These are phyloP conservation scores for Globisporangium nunn DNA, from an alignment of 352 stramenopile species.

Conservation along the genomic window DNA sequence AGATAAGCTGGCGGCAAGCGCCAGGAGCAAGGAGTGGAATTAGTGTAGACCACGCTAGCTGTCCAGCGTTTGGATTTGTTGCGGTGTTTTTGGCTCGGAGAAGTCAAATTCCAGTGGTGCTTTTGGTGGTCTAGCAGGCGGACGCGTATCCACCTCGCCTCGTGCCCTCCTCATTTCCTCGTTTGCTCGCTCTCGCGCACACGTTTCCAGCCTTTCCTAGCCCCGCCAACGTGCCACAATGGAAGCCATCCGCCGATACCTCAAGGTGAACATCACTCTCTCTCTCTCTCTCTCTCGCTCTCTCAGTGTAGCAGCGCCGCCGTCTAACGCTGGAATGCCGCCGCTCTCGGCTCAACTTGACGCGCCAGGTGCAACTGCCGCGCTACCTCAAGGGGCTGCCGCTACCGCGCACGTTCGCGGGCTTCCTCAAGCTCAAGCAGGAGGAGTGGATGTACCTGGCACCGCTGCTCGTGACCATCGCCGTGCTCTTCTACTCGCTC, in stretches of 20 bases:
- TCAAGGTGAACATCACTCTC: slow-evolving; percentile 36
- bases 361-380: slow-evolving; percentile 46
- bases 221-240: slow-evolving; percentile 19
- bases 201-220: no score
- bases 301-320: no score
- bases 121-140: no score
- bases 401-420: slow-evolving; percentile 73
- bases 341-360: background rate
- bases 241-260: slow-evolving; percentile 76
- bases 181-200: no score
- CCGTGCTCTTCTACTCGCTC: slow-evolving; percentile 61
- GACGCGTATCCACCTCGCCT: no score
- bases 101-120: no score
- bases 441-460: slow-evolving; percentile 81
- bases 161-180: background rate
- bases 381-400: slow-evolving; percentile 80
- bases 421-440: slow-evolving; percentile 82
- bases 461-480: slow-evolving; percentile 73
- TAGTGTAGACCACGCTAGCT: no score
- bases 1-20: no score
- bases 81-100: no score
- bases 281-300: background rate
- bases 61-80: no score
- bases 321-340: background rate
- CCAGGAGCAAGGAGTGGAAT: no score